Evolutionary conservation across 2,329 filamentous ascomycete species (phyloP), one percentile per base, ranked within the genome.

Genomic region (Hymenoscyphus infarciens): DNA sequence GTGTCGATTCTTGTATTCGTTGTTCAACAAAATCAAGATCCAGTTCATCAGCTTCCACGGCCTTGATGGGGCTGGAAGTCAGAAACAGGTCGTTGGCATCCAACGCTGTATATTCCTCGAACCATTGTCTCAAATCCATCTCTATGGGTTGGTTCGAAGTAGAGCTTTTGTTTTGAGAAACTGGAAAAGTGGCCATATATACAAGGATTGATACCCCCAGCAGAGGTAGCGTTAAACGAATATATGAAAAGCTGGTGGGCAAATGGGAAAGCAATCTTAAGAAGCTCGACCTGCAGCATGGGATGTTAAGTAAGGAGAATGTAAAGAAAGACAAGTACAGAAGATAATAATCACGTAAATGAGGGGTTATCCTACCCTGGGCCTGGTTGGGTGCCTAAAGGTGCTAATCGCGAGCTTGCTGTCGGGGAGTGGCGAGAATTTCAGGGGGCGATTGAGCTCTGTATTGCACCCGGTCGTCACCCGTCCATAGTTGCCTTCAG

Each of bases 1-100:
- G 39, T 56, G 53, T 49, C 29, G 42, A 64, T 61, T 63, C 60
- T 42, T 33, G 53, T 61, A 64, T 64, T 58, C 59, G 59, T 59
- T 61, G 29, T 62, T 64, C 62, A 45, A 64, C 55, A 3, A 54
- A 62, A 38, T 62, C 60, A 11, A 19, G 25, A 59, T 62, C 59
- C 39, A 64, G 59, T 15, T 59, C 56, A 45, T 64, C 62, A 8
- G 60, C 35, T 62, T 54, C 31, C 35, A 62, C 59, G 15, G 29
- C 59, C 22, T 49, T 13, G 45, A 64, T 49, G 27, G 61, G n/a
- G 58, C 22, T 33, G 22, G 62, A 62, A 59, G 56, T 15, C 3
- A 2, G 7, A 3, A 22, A 22, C 22, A 64, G 52, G 4, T 57
- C 1, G 52, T 64, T 11, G 56, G 33, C 57, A 35, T 58, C 38